These are phyloP conservation scores for Albugo candida DNA, from an alignment of 352 stramenopile species.

Conservation along the genomic window DNA sequence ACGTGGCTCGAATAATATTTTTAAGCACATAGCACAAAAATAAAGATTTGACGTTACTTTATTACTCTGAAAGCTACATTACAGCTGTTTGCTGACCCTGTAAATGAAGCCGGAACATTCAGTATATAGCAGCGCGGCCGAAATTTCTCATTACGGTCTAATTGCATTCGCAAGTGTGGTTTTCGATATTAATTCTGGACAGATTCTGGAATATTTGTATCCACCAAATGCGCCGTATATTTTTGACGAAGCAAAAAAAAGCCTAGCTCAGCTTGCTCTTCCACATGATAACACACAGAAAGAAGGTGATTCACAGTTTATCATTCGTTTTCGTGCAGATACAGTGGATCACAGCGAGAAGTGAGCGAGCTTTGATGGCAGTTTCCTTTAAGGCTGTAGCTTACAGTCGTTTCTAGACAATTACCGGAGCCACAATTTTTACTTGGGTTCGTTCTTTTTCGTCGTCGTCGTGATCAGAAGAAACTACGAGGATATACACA, in stretches of 20 bases:
- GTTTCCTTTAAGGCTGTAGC: not conserved
- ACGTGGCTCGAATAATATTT: too few relatives aligned
- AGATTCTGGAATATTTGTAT: conserved; percentile 46
- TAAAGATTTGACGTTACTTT: too few relatives aligned
- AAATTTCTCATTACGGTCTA: conserved; percentile 18
- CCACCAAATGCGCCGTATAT: conserved; percentile 13
- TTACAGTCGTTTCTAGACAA: not conserved
- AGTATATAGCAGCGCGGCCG: not conserved
- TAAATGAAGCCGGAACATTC: too few relatives aligned
- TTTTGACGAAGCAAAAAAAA: conserved; percentile 30
- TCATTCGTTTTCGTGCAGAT: conserved; percentile 36
- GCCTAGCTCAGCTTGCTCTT: conserved; percentile 53
- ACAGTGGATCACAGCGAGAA: not conserved
- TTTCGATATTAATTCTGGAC: conserved; percentile 64
- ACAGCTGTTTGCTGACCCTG: too few relatives aligned
- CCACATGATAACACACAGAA: conserved; percentile 77
- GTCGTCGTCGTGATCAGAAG: conserved; percentile 51
- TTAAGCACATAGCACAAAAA: too few relatives aligned
- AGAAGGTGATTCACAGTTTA: conserved; percentile 72
- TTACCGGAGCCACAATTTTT: conserved; percentile 14
- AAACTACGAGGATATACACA: conserved; percentile 64
- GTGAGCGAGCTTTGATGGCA: not conserved
- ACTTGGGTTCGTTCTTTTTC: conserved; percentile 74
- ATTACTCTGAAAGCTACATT: too few relatives aligned
- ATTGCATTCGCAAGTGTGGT: conserved; percentile 49